A percentile compares a stretch with the other conserved stretches of the same genome.
Conservation (phyloP, 2,329 filamentous ascomycete genomes). For the Exophiala aquamarina region DNA sequence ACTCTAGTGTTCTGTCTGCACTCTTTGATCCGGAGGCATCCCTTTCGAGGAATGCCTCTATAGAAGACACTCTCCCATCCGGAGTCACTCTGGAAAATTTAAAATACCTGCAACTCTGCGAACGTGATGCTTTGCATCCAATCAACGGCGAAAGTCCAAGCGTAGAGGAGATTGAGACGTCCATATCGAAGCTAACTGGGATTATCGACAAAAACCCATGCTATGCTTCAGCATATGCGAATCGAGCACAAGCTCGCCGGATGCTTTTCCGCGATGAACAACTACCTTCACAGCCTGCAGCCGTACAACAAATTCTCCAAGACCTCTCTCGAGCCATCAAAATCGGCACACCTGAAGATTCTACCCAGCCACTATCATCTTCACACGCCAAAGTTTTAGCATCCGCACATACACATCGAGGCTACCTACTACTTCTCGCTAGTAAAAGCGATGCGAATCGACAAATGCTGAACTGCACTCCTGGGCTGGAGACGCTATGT, state of each 20-base stretch:
- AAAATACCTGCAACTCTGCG: slow-evolving; percentile 38
- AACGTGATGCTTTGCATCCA: slow-evolving; percentile 41
- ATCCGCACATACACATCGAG: slow-evolving; percentile 57
- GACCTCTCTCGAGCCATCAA: slow-evolving; percentile 47
- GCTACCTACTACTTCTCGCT: slow-evolving; percentile 43
- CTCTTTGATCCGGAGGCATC: slow-evolving; percentile 47
- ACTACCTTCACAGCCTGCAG: slow-evolving; percentile 12
- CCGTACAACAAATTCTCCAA: slow-evolving; percentile 30
- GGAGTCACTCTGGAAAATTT: slow-evolving; percentile 43
- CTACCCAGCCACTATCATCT: slow-evolving; percentile 40
- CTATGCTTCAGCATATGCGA: slow-evolving; percentile 57
- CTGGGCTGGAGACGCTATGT: slow-evolving; percentile 24
- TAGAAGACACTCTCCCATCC: slow-evolving; percentile 40
- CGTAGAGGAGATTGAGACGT: slow-evolving; percentile 30
- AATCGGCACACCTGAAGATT: slow-evolving; percentile 41
- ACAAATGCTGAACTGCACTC: slow-evolving; percentile 27
- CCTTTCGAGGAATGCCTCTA: slow-evolving; percentile 19
- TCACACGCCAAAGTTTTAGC: slow-evolving; percentile 52
- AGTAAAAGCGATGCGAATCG: slow-evolving; percentile 29
- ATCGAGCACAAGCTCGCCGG: slow-evolving; percentile 53
- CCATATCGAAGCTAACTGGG: slow-evolving; percentile 40
- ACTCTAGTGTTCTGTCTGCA: slow-evolving; percentile 46
- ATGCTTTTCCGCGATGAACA: slow-evolving; percentile 35
- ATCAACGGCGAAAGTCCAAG: slow-evolving; percentile 31
- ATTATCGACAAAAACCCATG: slow-evolving; percentile 45